Percentiles rank a stretch among this genome's conserved stretches.
phyloP scores from a whole-genome alignment of 139 green algal genomes.

The Tetratostichococcus sp. region DNA sequence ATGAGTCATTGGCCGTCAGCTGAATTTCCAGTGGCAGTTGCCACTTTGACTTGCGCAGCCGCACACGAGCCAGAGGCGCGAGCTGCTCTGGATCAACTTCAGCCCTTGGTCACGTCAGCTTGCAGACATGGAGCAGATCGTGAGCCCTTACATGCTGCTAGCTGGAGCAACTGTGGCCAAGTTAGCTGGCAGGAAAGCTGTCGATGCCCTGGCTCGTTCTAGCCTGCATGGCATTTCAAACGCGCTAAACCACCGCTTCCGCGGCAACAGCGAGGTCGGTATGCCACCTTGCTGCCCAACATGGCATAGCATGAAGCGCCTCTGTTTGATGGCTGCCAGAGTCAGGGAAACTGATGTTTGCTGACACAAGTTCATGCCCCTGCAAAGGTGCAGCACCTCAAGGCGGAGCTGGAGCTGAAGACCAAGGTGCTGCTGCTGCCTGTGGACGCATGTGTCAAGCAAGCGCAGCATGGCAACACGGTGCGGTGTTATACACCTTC shows the following conservation, averaged over 20 bases:
- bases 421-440: slow-evolving; percentile 5
- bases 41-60: too few species aligned
- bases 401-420: not conserved
- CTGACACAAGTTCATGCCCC: not conserved
- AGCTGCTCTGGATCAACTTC: too few species aligned
- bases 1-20: too few species aligned
- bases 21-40: too few species aligned
- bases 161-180: not conserved
- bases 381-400: not conserved
- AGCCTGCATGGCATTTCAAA: not conserved
- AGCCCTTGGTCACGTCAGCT: not conserved
- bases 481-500: not conserved
- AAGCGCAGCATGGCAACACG: slow-evolving; percentile 11
- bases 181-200: not conserved
- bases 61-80: too few species aligned
- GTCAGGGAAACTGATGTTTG: too few species aligned
- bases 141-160: not conserved
- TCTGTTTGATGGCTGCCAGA: too few species aligned
- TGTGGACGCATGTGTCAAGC: slow-evolving; percentile 12
- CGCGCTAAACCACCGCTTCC: not conserved
- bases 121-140: not conserved
- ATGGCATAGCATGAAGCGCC: too few species aligned
- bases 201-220: not conserved
- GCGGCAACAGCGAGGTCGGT: not conserved
- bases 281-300: not conserved